phyloP scores from a whole-genome alignment of 2,329 filamentous ascomycete species.

The Cladobotryum protrusum region DNA sequence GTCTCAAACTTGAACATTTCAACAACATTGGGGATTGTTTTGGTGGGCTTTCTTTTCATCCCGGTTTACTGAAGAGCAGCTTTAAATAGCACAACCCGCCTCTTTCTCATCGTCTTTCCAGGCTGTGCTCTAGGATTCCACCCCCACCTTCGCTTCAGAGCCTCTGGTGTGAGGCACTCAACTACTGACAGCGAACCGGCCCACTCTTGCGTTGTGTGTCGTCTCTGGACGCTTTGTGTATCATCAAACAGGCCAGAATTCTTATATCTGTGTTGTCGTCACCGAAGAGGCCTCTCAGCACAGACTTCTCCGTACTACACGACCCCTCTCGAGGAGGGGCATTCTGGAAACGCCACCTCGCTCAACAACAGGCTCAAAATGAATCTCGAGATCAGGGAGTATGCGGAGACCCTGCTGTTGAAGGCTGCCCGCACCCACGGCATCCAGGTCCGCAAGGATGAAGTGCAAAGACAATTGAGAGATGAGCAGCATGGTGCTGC shows the following conservation, averaged over 20 bases:
- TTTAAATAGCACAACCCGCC: too few species aligned
- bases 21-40: too few species aligned
- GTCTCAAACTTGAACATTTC: too few species aligned
- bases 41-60: too few species aligned
- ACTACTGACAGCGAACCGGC: too few species aligned
- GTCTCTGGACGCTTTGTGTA: not conserved
- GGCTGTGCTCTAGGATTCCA: too few species aligned
- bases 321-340: not conserved
- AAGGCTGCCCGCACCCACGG: constrained; percentile 27
- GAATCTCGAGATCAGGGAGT: constrained; percentile 21
- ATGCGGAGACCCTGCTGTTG: constrained; percentile 28
- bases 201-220: not conserved
- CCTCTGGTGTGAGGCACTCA: too few species aligned
- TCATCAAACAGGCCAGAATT: too few species aligned
- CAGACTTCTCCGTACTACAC: constrained; percentile 16
- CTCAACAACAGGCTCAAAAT: constrained; percentile 26
- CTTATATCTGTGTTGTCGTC: too few species aligned
- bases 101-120: too few species aligned
- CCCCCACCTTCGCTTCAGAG: too few species aligned
- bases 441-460: constrained; percentile 28
- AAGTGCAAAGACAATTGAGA: constrained; percentile 31
- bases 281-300: not conserved
- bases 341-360: constrained; percentile 23
- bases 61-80: too few species aligned
- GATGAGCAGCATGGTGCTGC: constrained; percentile 29